Base-by-base conservation (phyloP, 1,284 basidiomycete genomes). In the Chondrostereum purpureum region DNA sequence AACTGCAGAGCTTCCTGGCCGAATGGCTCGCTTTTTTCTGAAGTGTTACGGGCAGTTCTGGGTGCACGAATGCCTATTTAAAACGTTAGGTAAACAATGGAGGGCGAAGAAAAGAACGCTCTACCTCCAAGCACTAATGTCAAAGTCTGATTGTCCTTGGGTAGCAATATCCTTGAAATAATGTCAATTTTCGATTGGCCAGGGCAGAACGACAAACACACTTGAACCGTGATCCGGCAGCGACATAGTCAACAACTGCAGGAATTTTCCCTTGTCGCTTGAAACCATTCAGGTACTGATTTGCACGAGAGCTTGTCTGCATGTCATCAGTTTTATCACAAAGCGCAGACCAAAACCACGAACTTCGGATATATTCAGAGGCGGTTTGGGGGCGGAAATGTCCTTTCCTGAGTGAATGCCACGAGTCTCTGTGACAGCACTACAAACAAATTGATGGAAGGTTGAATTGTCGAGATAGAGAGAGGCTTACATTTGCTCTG, bases 341-440 rank as follows among this genome's bases (percentile, higher is more conserved):
- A n/a, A n/a, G n/a, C n/a, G n/a, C n/a, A 6, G 6, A 27, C 12
- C 17, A 24, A 44, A 19, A 39, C 20, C 22, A 48, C 57, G 44
- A 53, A 75, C 88, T 72, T 96, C 93, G 4, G 92, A 96, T 14
- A 95, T 85, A 65, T 99, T 97, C 22, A 82, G 61, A 5, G 86
- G 78, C 45, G 72, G 75, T 57, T 75, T 94, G 54, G 73, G 90
- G 59, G 70, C 75, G 47, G 66, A 81, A 16, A 87, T 70, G 40
- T 97, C 93, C 65, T 97, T 97, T 39, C 88, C 86, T 13, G 92
- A 94, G 62, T 99, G 95, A 13, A 99, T 75, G 3, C 95, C 95
- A 46, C 87, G 81, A n/a, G 65, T 62, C 46, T 92, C 94, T 1
- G 83, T 63, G 0, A 80, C 73, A 35, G 94, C 93, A 33, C 88